Conservation (phyloP, 2,329 filamentous ascomycete genomes). For the Cryphonectria carpinicola region DNA sequence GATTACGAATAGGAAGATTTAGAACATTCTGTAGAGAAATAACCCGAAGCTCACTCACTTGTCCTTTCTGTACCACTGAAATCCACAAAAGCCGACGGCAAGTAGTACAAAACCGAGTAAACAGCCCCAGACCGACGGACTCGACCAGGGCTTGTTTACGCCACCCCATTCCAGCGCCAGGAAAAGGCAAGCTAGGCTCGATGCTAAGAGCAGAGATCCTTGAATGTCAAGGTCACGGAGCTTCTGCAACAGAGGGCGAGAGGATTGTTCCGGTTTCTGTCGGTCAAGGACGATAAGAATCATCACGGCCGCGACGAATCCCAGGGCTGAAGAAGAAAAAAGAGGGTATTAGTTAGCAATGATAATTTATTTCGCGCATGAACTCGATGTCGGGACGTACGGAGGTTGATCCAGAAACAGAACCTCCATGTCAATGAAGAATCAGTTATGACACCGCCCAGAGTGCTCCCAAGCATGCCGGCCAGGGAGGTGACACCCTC, state of each 20-base stretch:
- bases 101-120: slow-evolving; percentile 16
- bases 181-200: slow-evolving; percentile 18
- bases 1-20: neutral
- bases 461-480: slow-evolving; percentile 20
- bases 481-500: slow-evolving; percentile 18
- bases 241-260: slow-evolving; percentile 10
- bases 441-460: slow-evolving; percentile 19
- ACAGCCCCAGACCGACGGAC: slow-evolving; percentile 19
- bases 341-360: neutral
- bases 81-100: slow-evolving; percentile 7
- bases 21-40: neutral
- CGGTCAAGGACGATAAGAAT: slow-evolving; percentile 3
- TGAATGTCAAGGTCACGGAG: slow-evolving; percentile 7
- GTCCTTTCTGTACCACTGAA: slow-evolving; percentile 21
- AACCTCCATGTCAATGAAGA: slow-evolving; percentile 23
- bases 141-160: slow-evolving; percentile 9
- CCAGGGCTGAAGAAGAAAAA: neutral
- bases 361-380: neutral
- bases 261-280: slow-evolving; percentile 1
- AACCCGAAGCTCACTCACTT: slow-evolving; percentile 1
- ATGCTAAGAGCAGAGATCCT: slow-evolving; percentile 14
- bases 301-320: slow-evolving; percentile 12
- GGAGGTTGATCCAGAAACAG: slow-evolving; percentile 26
- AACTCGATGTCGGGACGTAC: neutral
- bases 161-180: slow-evolving; percentile 24